These are phyloP conservation scores for Zizania palustris DNA, from an alignment of 202 grass and related monocot genomes.

Conservation along the genomic window DNA sequence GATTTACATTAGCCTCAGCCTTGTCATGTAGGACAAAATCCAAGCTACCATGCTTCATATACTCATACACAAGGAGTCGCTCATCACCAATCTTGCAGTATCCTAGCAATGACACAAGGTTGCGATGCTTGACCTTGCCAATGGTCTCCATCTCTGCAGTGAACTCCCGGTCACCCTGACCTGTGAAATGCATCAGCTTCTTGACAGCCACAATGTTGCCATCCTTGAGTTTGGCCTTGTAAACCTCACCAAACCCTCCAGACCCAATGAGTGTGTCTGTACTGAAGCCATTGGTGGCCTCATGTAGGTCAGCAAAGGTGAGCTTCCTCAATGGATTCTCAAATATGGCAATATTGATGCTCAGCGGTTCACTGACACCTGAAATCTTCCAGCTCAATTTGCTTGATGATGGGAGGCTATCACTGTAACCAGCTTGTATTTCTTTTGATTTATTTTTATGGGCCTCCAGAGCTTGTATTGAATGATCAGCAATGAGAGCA, in stretches of 20 bases:
- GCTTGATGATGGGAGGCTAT: conserved; percentile 54
- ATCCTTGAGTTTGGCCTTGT: conserved; percentile 69
- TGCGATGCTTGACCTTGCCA: conserved; percentile 74
- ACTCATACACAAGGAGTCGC: conserved; percentile 70
- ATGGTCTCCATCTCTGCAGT: conserved; percentile 82
- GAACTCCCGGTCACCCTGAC: conserved; percentile 75
- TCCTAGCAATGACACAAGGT: conserved; percentile 66
- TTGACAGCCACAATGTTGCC: conserved; percentile 65
- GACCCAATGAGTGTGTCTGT: conserved; percentile 63
- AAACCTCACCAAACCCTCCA: conserved; percentile 76
- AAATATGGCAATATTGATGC: conserved; percentile 75
- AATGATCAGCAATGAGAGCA: conserved; percentile 44
- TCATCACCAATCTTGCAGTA: conserved; percentile 76
- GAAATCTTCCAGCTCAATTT: conserved; percentile 65
- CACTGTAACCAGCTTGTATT: conserved; percentile 39
- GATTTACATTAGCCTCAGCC: conserved; percentile 14
- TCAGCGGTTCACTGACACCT: conserved; percentile 55
- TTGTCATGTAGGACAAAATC: conserved; percentile 61
- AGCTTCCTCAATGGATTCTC: conserved; percentile 69
- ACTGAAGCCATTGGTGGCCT: conserved; percentile 76
- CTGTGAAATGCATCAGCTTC: conserved; percentile 73
- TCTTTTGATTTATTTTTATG: conserved; percentile 41
- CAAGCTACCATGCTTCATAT: conserved; percentile 74
- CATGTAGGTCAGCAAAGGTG: conserved; percentile 65
- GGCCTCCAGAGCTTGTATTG: conserved; percentile 59